phyloP scores from a whole-genome alignment of 352 stramenopile genomes.

The Phytophthora crassamura region DNA sequence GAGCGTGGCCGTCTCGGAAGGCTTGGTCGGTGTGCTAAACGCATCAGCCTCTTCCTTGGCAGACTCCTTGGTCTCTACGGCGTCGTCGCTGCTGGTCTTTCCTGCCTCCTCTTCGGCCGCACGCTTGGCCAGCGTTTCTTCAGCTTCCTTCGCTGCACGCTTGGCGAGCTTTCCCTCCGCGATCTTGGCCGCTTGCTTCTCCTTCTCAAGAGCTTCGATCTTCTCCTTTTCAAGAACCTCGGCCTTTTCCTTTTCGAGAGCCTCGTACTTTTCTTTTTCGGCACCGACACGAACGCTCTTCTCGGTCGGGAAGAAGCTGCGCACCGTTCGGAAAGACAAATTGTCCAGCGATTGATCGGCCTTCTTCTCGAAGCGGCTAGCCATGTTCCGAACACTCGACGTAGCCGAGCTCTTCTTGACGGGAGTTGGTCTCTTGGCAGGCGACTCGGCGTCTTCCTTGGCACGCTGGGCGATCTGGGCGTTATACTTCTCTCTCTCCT shows the following conservation, averaged over 20 bases:
- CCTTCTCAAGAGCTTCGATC: slow-evolving; percentile 52
- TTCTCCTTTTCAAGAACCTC: too few species aligned
- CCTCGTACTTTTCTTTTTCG: slow-evolving; percentile 63
- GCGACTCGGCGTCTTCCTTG: slow-evolving; percentile 32
- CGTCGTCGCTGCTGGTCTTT: not conserved
- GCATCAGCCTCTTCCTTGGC: slow-evolving; percentile 3
- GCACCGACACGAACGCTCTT: slow-evolving; percentile 54
- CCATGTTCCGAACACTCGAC: slow-evolving; percentile 54
- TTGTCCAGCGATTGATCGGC: slow-evolving; percentile 53
- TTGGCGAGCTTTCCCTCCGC: slow-evolving; percentile 30
- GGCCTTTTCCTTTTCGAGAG: too few species aligned
- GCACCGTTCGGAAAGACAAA: slow-evolving; percentile 58
- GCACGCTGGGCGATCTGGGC: slow-evolving; percentile 19
- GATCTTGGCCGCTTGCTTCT: slow-evolving; percentile 41
- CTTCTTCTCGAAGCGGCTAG: slow-evolving; percentile 54
- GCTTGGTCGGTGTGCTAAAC: slow-evolving; percentile 19
- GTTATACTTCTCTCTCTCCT: slow-evolving; percentile 50
- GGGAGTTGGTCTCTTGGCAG: slow-evolving; percentile 14
- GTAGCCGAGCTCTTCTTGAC: slow-evolving; percentile 33
- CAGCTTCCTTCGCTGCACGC: slow-evolving; percentile 28
- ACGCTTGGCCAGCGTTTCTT: slow-evolving; percentile 20
- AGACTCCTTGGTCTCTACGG: slow-evolving; percentile 3
- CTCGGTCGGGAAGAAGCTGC: slow-evolving; percentile 59
- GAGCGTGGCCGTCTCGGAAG: slow-evolving; percentile 1
- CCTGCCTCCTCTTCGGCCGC: slow-evolving; percentile 1